Evolutionary conservation across 345 rosid species (phyloP), one percentile per base, ranked within the genome.

Genomic region (Syzygium jambos): DNA sequence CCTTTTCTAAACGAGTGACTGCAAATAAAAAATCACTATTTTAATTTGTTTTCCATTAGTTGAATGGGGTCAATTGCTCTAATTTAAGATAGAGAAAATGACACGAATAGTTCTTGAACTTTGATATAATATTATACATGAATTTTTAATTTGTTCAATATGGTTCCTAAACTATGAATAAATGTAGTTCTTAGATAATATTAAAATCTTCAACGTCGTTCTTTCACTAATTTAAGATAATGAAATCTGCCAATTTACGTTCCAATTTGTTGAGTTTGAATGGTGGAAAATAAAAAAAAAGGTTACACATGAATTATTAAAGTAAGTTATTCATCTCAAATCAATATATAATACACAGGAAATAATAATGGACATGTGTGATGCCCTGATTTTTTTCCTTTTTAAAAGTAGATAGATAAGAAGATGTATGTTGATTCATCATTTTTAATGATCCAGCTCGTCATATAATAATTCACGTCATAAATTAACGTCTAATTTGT

Each of bases 101-200:
- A 2, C 3, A 30, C 10, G 8, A 30, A 30, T 30, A 3, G 9
- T 65, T 1, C 4, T 2, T 17, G 21, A 1, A 38, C 5, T 73
- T 38, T 17, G 6, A 3, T 9, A 21, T 4, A 30, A 65, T 1
- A 0, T 65, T 12, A 0, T 8, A 0, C 0, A 9, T 65, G 5
- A 3, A 4, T 7, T 68, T 68, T 34, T 8, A 30, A 68, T 16
- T 29, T 65, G 1, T 19, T 73, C 0, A 34, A 34, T 34, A 4
- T 4, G 12, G 1, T 34, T 4, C 0, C 3, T 21, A 1, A 73
- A 19, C 2, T 17, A 17, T 73, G 4, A 34, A 5, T 1, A 73
- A 73, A 73, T 73, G 3, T 1, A 1, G 3, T 34, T 34, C 19
- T 34, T 17, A 34, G 7, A 68, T 68, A 4, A 73, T 34, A 19